Evolutionary conservation across 176 grass and related monocot species (phyloP).

Genomic region (Triticum monococcum): DNA sequence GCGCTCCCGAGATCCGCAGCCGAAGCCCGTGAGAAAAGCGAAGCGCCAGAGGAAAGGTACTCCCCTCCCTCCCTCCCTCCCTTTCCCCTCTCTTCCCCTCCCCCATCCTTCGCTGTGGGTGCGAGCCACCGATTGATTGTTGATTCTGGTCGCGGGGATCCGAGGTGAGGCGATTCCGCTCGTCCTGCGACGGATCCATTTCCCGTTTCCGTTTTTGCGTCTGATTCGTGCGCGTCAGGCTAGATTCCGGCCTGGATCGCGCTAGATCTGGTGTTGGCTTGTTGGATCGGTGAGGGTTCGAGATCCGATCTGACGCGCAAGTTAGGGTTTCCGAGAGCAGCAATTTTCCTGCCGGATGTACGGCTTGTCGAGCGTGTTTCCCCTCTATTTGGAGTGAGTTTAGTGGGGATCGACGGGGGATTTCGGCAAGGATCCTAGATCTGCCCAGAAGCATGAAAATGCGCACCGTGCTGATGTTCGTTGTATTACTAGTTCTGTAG

Average conservation of each 20-base stretch:
- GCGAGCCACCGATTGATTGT: not conserved
- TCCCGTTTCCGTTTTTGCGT: not conserved
- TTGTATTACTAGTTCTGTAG: not conserved
- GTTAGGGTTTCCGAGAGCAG: not conserved
- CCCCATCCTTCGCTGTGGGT: not conserved
- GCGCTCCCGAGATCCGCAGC: not conserved
- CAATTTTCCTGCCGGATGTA: too few relatives aligned
- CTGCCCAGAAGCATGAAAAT: not conserved
- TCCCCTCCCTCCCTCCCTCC: too few relatives aligned
- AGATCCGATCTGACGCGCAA: not conserved
- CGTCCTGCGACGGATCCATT: not conserved
- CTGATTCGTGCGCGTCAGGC: not conserved
- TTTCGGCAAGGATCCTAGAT: not conserved
- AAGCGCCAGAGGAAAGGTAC: constrained; percentile 6
- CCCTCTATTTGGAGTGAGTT: not conserved
- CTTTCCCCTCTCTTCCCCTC: too few relatives aligned
- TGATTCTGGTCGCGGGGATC: not conserved
- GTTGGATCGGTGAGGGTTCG: not conserved
- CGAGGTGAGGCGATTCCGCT: not conserved
- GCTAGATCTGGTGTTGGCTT: not conserved
- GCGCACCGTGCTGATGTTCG: not conserved
- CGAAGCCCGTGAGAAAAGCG: not conserved
- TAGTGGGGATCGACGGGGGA: not conserved
- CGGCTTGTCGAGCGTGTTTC: not conserved
- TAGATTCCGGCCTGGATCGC: not conserved